Evolutionary conservation across 2,329 filamentous ascomycete genomes (phyloP).

Genomic region (Sordariomycetes sp.): DNA sequence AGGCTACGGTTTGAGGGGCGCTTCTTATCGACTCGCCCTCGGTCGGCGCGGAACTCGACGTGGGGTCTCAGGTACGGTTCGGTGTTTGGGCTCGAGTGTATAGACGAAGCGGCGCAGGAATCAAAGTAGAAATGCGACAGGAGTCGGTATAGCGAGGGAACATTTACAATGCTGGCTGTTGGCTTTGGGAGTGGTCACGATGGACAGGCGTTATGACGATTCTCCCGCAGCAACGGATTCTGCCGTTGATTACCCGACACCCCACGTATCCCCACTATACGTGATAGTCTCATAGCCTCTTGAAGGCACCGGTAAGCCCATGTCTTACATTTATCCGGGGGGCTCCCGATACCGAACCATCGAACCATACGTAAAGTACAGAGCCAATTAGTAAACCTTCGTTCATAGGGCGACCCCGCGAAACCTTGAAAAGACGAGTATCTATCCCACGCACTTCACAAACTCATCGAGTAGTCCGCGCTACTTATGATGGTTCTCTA

Average conservation of each 20-base stretch:
- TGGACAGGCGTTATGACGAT: constrained; percentile 3
- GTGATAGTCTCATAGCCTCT: not conserved
- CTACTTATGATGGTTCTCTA: not conserved
- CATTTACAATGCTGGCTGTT: not conserved
- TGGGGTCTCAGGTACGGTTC: not conserved
- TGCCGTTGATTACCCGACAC: constrained; percentile 1
- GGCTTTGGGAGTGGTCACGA: constrained; percentile 3
- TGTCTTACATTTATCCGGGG: not conserved
- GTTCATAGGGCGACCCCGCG: too few relatives aligned
- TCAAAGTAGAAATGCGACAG: not conserved
- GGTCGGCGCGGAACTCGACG: not conserved
- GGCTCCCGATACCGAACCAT: too few relatives aligned
- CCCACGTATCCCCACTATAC: not conserved
- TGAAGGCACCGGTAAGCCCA: not conserved
- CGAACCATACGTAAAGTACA: too few relatives aligned
- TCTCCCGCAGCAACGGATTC: not conserved
- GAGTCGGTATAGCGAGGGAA: not conserved
- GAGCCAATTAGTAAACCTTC: too few relatives aligned
- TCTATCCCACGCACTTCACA: too few relatives aligned
- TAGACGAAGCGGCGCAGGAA: not conserved
- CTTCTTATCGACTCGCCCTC: not conserved
- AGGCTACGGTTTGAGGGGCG: not conserved
- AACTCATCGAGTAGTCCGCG: too few relatives aligned
- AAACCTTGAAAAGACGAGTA: too few relatives aligned
- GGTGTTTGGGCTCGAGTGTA: not conserved